phyloP scores from a whole-genome alignment of 129 eudicot genomes.

The Flaveria linearis region DNA sequence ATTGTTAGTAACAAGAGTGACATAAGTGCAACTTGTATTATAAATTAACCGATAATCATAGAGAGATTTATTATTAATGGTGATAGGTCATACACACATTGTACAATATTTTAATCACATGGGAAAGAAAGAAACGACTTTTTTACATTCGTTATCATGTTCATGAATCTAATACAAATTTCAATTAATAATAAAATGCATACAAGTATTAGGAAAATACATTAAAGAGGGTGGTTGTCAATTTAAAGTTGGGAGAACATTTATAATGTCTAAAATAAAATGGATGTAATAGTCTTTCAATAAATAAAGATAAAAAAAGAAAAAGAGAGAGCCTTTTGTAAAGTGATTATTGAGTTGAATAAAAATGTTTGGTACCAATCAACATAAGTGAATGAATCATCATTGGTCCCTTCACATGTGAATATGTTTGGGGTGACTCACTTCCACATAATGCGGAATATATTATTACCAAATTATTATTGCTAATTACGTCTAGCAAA shows the following conservation, averaged over 20 bases:
- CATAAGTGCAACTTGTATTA: too few relatives aligned
- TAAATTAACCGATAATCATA: too few relatives aligned
- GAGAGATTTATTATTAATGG: too few relatives aligned
- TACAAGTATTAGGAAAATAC: too few relatives aligned
- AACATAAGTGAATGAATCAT: slow-evolving; percentile 29
- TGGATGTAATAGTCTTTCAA: neutral
- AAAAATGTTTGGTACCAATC: slow-evolving; percentile 11
- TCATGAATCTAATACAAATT: too few relatives aligned
- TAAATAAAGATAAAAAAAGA: neutral
- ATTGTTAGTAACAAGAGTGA: too few relatives aligned
- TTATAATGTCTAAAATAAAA: neutral
- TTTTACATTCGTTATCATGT: too few relatives aligned
- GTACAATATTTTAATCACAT: too few relatives aligned
- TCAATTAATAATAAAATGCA: too few relatives aligned
- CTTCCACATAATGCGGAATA: slow-evolving; percentile 41
- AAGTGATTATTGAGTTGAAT: slow-evolving; percentile 29
- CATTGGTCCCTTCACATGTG: slow-evolving; percentile 29
- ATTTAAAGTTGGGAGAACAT: neutral
- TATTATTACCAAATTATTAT: slow-evolving; percentile 16
- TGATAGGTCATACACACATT: too few relatives aligned
- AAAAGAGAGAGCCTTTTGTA: neutral
- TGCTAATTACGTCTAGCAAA: neutral
- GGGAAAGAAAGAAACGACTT: too few relatives aligned
- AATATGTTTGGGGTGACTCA: slow-evolving; percentile 36
- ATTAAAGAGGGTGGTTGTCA: neutral